Evolutionary conservation across 371 early-diverging fungal species (phyloP).

Genomic region (Mycotypha africana): DNA sequence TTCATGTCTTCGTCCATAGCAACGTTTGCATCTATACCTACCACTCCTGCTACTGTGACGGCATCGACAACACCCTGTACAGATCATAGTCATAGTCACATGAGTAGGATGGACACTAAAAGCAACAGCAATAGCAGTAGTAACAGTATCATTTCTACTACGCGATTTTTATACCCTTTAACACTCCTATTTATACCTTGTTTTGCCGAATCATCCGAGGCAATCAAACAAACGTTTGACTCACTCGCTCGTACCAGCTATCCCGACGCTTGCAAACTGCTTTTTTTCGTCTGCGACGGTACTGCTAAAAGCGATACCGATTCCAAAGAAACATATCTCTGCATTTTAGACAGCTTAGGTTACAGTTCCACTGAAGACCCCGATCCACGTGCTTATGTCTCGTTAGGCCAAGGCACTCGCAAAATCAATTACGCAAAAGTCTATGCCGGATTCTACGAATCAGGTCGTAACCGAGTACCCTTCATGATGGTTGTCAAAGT

Average conservation of each 20-base stretch:
- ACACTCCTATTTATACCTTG: conserved; percentile 39
- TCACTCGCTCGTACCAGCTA: conserved; percentile 44
- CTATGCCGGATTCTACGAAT: conserved; percentile 42
- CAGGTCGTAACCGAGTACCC: conserved; percentile 41
- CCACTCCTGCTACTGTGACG: too few relatives aligned
- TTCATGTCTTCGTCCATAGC: too few relatives aligned
- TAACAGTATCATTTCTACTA: too few relatives aligned
- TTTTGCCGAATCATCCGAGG: conserved; percentile 34
- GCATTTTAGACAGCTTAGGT: conserved; percentile 36
- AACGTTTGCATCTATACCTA: too few relatives aligned
- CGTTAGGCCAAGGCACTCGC: conserved; percentile 29
- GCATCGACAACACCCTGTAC: too few relatives aligned
- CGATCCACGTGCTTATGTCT: conserved; percentile 31
- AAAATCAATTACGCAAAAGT: conserved; percentile 40
- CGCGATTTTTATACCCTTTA: conserved; percentile 15
- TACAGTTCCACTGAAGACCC: conserved; percentile 39
- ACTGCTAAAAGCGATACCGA: conserved; percentile 17
- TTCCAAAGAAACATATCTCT: conserved; percentile 29
- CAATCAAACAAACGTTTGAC: conserved; percentile 40
- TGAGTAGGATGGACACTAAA: not conserved
- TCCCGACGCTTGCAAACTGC: conserved; percentile 39
- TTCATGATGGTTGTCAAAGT: conserved; percentile 40
- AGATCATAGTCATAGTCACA: too few relatives aligned
- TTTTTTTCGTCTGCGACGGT: conserved; percentile 50
- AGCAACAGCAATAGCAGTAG: not conserved